A percentile compares a stretch with the other conserved stretches of the same genome.
phyloP scores from a whole-genome alignment of 805 yeast genomes.

The Blastobotrys attinorum region DNA sequence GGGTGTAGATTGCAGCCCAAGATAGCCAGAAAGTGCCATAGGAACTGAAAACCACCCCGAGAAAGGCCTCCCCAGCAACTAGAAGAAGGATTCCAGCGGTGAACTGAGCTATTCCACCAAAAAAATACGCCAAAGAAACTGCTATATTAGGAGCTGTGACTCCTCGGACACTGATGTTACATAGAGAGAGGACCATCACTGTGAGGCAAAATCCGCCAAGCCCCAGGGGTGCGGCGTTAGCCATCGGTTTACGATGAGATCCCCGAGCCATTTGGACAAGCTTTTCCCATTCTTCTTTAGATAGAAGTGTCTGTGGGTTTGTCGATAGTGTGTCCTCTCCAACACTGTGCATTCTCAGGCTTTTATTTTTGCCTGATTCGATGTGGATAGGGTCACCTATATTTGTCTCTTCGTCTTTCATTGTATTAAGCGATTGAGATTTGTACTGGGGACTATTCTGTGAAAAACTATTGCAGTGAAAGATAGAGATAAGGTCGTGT shows the following conservation, averaged over 20 bases:
- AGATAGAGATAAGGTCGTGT: no score
- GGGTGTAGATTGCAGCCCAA: conserved; percentile 47
- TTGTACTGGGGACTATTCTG: no score
- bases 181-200: conserved; percentile 48
- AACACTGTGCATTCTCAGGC: no score
- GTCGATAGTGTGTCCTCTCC: no score
- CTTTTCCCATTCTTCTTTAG: no score
- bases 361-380: no score
- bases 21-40: conserved; percentile 60
- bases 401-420: no score
- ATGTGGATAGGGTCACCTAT: no score
- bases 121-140: conserved; percentile 52
- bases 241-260: conserved; percentile 30
- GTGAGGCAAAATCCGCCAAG: conserved; percentile 52
- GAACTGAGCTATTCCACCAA: conserved; percentile 55
- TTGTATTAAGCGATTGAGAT: no score
- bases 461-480: no score
- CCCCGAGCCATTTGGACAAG: background rate
- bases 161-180: conserved; percentile 50
- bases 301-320: no score
- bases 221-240: conserved; percentile 59
- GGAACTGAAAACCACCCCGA: conserved; percentile 40
- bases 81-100: conserved; percentile 63
- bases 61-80: conserved; percentile 57
- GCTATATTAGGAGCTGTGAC: conserved; percentile 46